Evolutionary conservation across 805 yeast genomes (phyloP), one percentile per base, ranked within the genome.

Genomic region (Ogataea dorogensis): DNA sequence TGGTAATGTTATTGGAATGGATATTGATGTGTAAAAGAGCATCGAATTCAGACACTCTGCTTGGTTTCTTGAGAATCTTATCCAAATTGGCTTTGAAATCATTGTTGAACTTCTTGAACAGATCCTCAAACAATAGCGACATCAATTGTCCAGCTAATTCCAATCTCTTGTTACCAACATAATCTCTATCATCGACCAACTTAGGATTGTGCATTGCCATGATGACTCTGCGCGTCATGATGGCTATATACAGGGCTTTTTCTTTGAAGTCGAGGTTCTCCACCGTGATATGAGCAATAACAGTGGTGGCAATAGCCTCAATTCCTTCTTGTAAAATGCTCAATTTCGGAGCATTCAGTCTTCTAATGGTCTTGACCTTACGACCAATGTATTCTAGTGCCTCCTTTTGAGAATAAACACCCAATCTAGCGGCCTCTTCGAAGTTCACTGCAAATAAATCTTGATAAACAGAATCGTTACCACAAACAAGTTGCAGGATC

Each of bases 101-200:
- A 33, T 81, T 75, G 66, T 93, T 93, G 68, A 93, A 93, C 56
- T 93, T 93, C 58, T 93, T 93, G 73, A 93, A 93, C 64, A 93
- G 74, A 75, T 93, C 98, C 67, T 93, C 98, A 60, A 93, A 93
- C 44, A 93, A 65, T 47, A 93, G 69, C 5, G 98, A 87, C 86
- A 93, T 86, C 58, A 93, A 72, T 64, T 93, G 98, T 40, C 98
- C 98, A 0, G 98, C 98, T 56, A 93, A 70, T 65, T 93, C 98
- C 47, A 93, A 71, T 65, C 98, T 84, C 63, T 93, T 93, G 65
- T 91, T 91, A 70, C 98, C 98, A 28, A 93, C 98, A 56, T 93
- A 93, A 67, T 93, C 98, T 64, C 98, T 79, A 63, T 93, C 98
- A 56, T 93, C 98, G n/a, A 93, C 95, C 81, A 87, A 81, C 49